Percentiles rank a stretch among this genome's conserved stretches.
phyloP scores from a whole-genome alignment of 2,329 filamentous ascomycete species.

The Daldinia sp. region DNA sequence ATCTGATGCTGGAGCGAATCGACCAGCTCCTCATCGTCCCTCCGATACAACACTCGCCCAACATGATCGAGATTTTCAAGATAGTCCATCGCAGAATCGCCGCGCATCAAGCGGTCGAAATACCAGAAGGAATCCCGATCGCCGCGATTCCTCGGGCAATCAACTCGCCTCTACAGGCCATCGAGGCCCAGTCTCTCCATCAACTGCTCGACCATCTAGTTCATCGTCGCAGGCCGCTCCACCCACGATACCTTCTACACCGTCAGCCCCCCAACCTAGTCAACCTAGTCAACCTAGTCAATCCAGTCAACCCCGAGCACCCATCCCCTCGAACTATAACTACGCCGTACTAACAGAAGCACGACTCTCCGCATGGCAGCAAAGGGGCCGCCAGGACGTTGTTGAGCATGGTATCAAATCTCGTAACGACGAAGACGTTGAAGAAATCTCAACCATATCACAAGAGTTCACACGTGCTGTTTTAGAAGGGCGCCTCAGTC shows the following conservation, averaged over 20 bases:
- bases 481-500: constrained; percentile 74
- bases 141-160: constrained; percentile 65
- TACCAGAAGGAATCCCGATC: constrained; percentile 60
- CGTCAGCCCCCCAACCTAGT: constrained; percentile 38
- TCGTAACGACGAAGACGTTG: constrained; percentile 74
- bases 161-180: constrained; percentile 47
- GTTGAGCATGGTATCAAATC: constrained; percentile 74
- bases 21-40: constrained; percentile 73
- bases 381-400: constrained; percentile 74
- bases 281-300: constrained; percentile 31
- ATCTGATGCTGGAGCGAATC: constrained; percentile 60
- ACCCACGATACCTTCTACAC: constrained; percentile 46
- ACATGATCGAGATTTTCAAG: constrained; percentile 65
- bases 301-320: constrained; percentile 47
- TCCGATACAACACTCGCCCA: constrained; percentile 67
- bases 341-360: constrained; percentile 83
- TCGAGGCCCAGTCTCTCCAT: constrained; percentile 52
- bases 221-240: constrained; percentile 54
- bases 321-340: constrained; percentile 66
- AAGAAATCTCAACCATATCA: constrained; percentile 78
- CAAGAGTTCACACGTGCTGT: constrained; percentile 87
- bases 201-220: constrained; percentile 53
- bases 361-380: constrained; percentile 74
- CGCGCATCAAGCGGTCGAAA: constrained; percentile 61
- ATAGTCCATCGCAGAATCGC: constrained; percentile 54